A percentile compares a stretch with the other conserved stretches of the same genome.
These are phyloP conservation scores for Apiotrichum sp. DNA, from an alignment of 1,284 basidiomycete species.

Conservation along the genomic window DNA sequence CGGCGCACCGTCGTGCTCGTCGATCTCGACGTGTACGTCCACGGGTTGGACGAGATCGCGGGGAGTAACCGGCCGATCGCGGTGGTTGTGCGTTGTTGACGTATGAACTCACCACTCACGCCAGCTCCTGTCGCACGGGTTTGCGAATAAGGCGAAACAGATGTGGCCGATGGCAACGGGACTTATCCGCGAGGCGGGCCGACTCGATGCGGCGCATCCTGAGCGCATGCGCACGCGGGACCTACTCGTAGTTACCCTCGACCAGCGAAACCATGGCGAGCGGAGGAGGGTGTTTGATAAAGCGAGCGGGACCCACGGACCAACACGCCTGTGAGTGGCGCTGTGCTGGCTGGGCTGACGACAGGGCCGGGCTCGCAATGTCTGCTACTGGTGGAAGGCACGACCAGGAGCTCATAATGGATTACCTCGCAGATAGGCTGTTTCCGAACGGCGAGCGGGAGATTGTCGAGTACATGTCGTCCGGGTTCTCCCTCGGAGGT, in stretches of 20 bases:
- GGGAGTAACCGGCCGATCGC: slow-evolving; percentile 24
- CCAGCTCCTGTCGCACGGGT: slow-evolving; percentile 38
- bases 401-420: slow-evolving; percentile 70
- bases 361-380: no score
- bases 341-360: slow-evolving; percentile 3
- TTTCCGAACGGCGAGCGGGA: slow-evolving; percentile 60
- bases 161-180: slow-evolving; percentile 34
- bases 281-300: slow-evolving; percentile 48
- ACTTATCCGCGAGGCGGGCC: slow-evolving; percentile 23
- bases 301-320: not conserved
- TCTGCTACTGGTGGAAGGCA: slow-evolving; percentile 54
- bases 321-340: slow-evolving; percentile 2
- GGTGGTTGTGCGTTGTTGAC: slow-evolving; percentile 20
- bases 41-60: slow-evolving; percentile 37
- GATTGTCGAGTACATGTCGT: slow-evolving; percentile 58
- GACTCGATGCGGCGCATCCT: slow-evolving; percentile 1
- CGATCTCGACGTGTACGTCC: slow-evolving; percentile 33
- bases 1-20: slow-evolving; percentile 15
- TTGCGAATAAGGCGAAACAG: slow-evolving; percentile 28
- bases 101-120: no score
- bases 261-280: slow-evolving; percentile 67
- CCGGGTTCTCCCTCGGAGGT: slow-evolving; percentile 49
- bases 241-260: slow-evolving; percentile 46
- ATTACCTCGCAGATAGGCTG: slow-evolving; percentile 65
- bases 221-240: slow-evolving; percentile 23